Evolutionary conservation across 2,329 filamentous ascomycete genomes (phyloP), one percentile per base, ranked within the genome.

Genomic region (Hypomyces rosellus): DNA sequence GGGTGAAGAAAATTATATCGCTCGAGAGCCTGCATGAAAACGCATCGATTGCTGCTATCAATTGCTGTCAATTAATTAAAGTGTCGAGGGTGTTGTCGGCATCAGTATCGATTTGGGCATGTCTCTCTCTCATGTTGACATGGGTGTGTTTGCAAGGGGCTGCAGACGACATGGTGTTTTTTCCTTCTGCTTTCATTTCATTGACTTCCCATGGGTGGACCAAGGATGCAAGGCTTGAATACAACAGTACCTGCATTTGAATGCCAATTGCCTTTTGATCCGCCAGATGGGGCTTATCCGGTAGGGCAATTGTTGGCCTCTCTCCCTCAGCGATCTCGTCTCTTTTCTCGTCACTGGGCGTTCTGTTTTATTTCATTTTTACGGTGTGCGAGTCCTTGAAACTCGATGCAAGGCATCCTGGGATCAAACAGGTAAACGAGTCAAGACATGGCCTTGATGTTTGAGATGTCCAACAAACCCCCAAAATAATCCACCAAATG

Each of bases 351-450:
- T 22, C 43, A 30, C 25, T 30, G 25, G 25, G 6, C 25, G 8
- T 30, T 37, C 13, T 20, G 3, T 20, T 20, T 20, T 20, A 3
- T 20, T 38, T 42, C n/a, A n/a, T 46, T 38, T 43, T 41, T 43
- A 42, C 38, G 43, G 25, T 50, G 44, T 44, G 39, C 46, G 45
- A 47, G 49, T 43, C 49, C 18, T 48, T 22, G 40, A 38, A 25
- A 47, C 34, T 34, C 44, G 9, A 47, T 51, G 49, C 49, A 51
- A 44, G 45, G 49, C 49, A 50, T 50, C 33, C 16, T 38, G 14
- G 36, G 36, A 16, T n/a, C 36, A 12, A 38, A n/a, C 36, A 38
- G 36, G 16, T 15, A 25, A 38, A 43, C 37, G 45, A 36, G 38
- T 50, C 20, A 42, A 42, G 45, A 12, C 41, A 14, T 44, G 36